Conservation (phyloP, 345 rosid genomes). For the Populus pruinosa region DNA sequence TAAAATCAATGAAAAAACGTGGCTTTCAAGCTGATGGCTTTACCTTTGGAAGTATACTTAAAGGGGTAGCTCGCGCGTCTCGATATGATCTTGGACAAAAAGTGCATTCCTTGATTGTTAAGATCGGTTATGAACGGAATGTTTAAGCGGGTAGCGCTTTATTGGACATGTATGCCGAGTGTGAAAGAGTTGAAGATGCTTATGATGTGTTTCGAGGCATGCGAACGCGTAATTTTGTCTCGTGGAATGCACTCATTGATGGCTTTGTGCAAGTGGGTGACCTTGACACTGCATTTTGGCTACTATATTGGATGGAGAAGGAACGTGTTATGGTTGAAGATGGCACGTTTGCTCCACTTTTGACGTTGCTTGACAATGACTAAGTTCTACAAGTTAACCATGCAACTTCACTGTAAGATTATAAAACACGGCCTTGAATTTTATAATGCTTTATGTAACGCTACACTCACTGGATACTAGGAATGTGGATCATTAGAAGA, state of each 20-base stretch:
- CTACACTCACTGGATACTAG: constrained; percentile 56
- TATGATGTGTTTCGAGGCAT: constrained; percentile 43
- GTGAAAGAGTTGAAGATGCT: constrained; percentile 53
- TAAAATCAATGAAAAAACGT: constrained; percentile 38
- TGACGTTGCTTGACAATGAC: constrained; percentile 57
- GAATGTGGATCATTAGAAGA: constrained; percentile 56
- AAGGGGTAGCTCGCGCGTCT: constrained; percentile 50
- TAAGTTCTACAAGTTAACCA: constrained; percentile 27
- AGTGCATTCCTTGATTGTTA: constrained; percentile 52
- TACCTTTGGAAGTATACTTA: constrained; percentile 58
- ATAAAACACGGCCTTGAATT: constrained; percentile 45
- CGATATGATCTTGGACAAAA: constrained; percentile 51
- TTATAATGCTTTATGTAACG: constrained; percentile 54
- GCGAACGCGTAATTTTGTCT: constrained; percentile 49
- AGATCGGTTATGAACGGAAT: constrained; percentile 40
- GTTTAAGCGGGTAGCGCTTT: constrained; percentile 62
- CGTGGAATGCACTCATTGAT: constrained; percentile 70
- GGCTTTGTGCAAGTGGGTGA: constrained; percentile 55
- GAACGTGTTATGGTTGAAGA: constrained; percentile 47
- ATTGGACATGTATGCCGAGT: constrained; percentile 73
- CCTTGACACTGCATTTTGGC: constrained; percentile 45
- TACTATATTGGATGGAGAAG: constrained; percentile 54
- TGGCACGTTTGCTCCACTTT: constrained; percentile 74
- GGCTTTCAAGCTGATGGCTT: constrained; percentile 43
- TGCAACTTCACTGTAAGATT: constrained; percentile 60